A percentile compares a stretch with the other conserved stretches of the same genome.
phyloP scores from a whole-genome alignment of 2,329 filamentous ascomycete species.

The Clonostachys rhizophaga region DNA sequence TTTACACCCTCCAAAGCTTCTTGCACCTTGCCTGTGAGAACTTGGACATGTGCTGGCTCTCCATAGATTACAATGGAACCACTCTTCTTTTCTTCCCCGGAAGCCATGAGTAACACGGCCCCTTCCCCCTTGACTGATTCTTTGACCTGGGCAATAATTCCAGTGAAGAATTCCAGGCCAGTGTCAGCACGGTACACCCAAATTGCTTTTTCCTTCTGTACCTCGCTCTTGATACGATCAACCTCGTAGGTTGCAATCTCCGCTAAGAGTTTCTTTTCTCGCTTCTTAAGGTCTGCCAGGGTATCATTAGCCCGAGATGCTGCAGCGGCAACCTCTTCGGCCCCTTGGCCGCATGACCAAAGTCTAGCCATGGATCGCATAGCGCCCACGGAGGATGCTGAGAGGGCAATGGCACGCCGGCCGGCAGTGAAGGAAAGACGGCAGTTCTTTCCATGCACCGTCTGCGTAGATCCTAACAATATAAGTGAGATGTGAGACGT shows the following conservation, averaged over 20 bases:
- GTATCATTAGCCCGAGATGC: constrained; percentile 8
- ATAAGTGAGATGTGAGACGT: constrained; percentile 22
- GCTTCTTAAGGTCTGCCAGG: constrained; percentile 9
- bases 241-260: constrained; percentile 20
- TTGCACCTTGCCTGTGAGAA: constrained; percentile 8
- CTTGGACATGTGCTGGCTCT: constrained; percentile 11
- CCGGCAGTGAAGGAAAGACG: constrained; percentile 19
- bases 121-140: constrained; percentile 8
- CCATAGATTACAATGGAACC: constrained; percentile 17
- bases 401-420: constrained; percentile 15
- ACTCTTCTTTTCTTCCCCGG: constrained; percentile 13
- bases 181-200: constrained; percentile 15
- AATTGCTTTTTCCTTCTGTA: constrained; percentile 9
- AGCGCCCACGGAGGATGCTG: constrained; percentile 12
- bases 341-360: constrained; percentile 12
- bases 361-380: constrained; percentile 14
- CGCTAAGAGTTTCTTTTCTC: constrained; percentile 16
- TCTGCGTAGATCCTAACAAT: constrained; percentile 16
- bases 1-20: constrained; percentile 13
- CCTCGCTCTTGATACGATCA: constrained; percentile 8
- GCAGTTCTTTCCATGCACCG: constrained; percentile 21
- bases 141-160: constrained; percentile 12
- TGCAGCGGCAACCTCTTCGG: constrained; percentile 11
- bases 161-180: constrained; percentile 20
- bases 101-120: constrained; percentile 12